These are phyloP conservation scores for Hibiscus tridactylites DNA, from an alignment of 345 rosid genomes.

Conservation along the genomic window DNA sequence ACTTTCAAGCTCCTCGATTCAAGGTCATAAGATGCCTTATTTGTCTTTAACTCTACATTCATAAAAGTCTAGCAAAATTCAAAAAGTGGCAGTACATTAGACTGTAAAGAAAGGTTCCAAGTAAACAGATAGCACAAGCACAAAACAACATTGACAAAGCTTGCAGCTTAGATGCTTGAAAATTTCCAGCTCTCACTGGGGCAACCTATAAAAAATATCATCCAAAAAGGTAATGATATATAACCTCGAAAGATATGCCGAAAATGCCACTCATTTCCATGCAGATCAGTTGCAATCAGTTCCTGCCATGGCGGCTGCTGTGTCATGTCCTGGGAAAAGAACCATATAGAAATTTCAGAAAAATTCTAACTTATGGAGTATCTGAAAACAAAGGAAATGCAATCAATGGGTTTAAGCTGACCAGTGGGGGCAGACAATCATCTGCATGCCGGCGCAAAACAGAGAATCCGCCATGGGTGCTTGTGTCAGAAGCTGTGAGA, in stretches of 20 bases:
- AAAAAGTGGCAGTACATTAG: neutral
- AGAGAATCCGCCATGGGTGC: conserved; percentile 99
- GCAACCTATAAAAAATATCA: neutral
- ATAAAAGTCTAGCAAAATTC: neutral
- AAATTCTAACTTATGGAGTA: neutral
- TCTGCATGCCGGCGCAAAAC: conserved; percentile 97
- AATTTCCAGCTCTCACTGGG: neutral
- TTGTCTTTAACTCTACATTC: neutral
- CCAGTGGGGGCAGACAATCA: conserved; percentile 97
- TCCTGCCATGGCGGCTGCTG: conserved; percentile 99
- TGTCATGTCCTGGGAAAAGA: conserved; percentile 73
- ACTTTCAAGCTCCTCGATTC: neutral
- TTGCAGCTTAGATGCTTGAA: neutral
- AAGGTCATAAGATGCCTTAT: neutral
- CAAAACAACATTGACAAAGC: neutral
- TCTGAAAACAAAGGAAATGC: conserved; percentile 1
- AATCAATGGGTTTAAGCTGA: conserved; percentile 23
- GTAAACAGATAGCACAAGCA: neutral
- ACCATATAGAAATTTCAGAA: conserved; percentile 8
- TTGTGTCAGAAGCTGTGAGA: conserved; percentile 96
- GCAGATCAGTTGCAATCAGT: conserved; percentile 88
- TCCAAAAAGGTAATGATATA: neutral
- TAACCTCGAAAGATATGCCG: conserved; percentile 96
- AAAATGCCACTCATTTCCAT: conserved; percentile 88
- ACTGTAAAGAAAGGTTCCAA: neutral